Base-by-base conservation (phyloP, 1,139 yeast species). In the Suzukiozyma palmioleophila region DNA sequence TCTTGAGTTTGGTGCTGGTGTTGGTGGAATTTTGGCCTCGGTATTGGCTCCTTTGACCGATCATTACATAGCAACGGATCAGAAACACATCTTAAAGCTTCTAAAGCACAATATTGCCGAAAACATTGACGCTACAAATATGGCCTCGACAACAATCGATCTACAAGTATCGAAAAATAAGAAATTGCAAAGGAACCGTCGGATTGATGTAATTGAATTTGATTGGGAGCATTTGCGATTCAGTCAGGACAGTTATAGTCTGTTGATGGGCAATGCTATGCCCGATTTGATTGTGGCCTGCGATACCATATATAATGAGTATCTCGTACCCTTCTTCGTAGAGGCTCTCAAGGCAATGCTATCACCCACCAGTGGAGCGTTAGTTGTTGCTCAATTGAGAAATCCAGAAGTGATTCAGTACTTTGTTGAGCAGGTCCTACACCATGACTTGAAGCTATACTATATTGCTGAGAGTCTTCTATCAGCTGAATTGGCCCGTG, bases 271-370 rank as follows among this genome's bases (percentile, higher is more conserved):
- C 4, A 45, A 52, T 5, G 24, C 26, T 1, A 33, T 26, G 2
- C 74, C 77, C 0, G 78, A 76, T 44, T 50, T 77, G 14, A 61
- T 84, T 3, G 51, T 84, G 12, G 86, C 88, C 0, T 78, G 84
- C 51, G 94, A 84, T 53, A 79, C 88, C 8, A 69, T 84, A 5
- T 84, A 84, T 59, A 84, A 84, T 50, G 85, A 79, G 42, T 81
- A 65, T 47, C 60, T 84, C 33, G 69, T 82, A 2, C 73, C 73
- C 0, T 73, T 63, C 38, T 74, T 84, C 41, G 58, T 80, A 4
- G 56, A 56, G 12, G 67, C 84, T 0, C 37, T 79, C 16, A 51
- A 54, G 24, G 42, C 49, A 22, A 49, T 77, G 15, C 56, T 72
- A 53, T 62, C 58, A 1, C 43, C 44, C 0, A 21, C 39, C 2